Percentiles rank a stretch among this genome's conserved stretches.
phyloP scores from a whole-genome alignment of 805 yeast species.

The Ogataea pignaliae region DNA sequence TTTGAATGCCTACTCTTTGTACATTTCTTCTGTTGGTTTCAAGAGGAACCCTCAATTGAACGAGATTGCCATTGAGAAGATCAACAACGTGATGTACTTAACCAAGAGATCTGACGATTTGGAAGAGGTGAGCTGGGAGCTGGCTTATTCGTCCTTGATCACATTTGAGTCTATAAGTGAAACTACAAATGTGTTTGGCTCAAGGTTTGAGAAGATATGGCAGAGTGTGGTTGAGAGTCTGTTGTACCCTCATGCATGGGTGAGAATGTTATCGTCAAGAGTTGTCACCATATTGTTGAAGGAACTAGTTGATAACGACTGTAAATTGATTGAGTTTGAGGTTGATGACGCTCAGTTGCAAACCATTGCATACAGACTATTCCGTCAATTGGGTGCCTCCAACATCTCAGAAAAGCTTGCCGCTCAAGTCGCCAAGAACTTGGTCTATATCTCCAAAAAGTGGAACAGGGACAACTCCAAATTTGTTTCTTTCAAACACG shows the following conservation, averaged over 20 bases:
- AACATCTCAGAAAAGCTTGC: constrained; percentile 59
- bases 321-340: constrained; percentile 26
- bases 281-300: constrained; percentile 51
- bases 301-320: constrained; percentile 16
- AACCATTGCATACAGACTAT: constrained; percentile 57
- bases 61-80: constrained; percentile 24
- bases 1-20: constrained; percentile 64
- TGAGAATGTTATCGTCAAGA: constrained; percentile 63
- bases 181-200: constrained; percentile 31
- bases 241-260: constrained; percentile 90
- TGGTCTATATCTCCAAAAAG: constrained; percentile 52
- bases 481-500: constrained; percentile 23
- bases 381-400: constrained; percentile 84
- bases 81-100: constrained; percentile 14
- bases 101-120: constrained; percentile 35
- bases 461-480: constrained; percentile 52
- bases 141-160: constrained; percentile 61
- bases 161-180: constrained; percentile 28
- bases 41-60: constrained; percentile 26
- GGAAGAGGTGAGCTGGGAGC: constrained; percentile 63
- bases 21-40: constrained; percentile 43
- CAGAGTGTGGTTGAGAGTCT: constrained; percentile 45
- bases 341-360: constrained; percentile 46
- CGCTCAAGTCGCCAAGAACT: constrained; percentile 58
- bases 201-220: constrained; percentile 49